Evolutionary conservation across 352 stramenopile species (phyloP), one percentile per base, ranked within the genome.

Genomic region (Peronospora belbahrii): DNA sequence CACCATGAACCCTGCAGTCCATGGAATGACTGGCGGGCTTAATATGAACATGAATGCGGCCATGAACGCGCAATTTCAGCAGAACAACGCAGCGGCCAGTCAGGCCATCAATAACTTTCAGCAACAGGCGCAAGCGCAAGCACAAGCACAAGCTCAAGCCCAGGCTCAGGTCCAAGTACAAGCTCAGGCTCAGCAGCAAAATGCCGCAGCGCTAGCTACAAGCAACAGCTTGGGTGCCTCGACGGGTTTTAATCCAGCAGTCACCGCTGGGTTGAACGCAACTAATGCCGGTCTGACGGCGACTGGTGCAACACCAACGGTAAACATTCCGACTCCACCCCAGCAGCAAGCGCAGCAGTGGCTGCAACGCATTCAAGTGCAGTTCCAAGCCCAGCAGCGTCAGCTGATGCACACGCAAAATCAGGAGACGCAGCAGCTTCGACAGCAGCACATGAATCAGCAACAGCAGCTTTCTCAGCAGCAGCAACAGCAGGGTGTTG

Each of bases 371-470:
- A 76, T 92, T 7, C 80, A 89, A 40, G 75, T 83, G 18, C 80
- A 89, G 47, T 92, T 87, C 47, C 78, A 88, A 30, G 77, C 73
- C 0, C 80, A 92, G 39, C 73, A 87, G 25, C 75, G 85, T 13
- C 70, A 84, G 36, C 33, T 89, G 22, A 42, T 88, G 18, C 69
- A 82, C 22, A 78, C 70, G 8, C 77, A 88, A 19, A 83, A 90
- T 48, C 75, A 86, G 43, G 81, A 92, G 48, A 85, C 74, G 25
- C 68, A 85, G 55, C 71, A 83, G 42, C 58, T 92, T 32, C 75
- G 77, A 4, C 76, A 85, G 33, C 71, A 88, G 32, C 81, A 92
- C 25, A 47, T 87, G 41, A 67, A 77, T 24, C 77, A 89, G 44
- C 77, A 89, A 30, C 76, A 92, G 36, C 73, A 88, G 22, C 56